Evolutionary conservation across 805 yeast genomes (phyloP), one percentile per base, ranked within the genome.

Genomic region (Candida sphagnicola): DNA sequence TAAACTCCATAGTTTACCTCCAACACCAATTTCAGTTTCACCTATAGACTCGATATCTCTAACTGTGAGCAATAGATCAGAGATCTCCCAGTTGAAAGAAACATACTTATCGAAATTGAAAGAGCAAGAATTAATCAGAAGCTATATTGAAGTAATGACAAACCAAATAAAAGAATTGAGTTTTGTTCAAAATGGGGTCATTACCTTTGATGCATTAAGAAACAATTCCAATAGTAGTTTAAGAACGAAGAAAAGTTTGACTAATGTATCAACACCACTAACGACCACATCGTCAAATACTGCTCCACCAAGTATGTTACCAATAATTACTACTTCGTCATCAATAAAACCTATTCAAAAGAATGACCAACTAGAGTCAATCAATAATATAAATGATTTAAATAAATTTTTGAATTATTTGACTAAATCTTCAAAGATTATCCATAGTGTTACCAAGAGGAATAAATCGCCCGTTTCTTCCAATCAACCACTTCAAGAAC

Each of bases 151-250:
- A 18, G 62, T 66, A 8, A 56, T 68, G 18, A 57, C 61, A 35
- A 65, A 64, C 42, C 74, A 68, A 45, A 68, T 68, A 41, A 66
- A 67, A 40, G 72, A 67, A 43, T 54, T 68, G 24, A 57, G 54
- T 33, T 67, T 68, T 46, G 70, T 67, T 4, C 69, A 66, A 45
- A 67, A 62, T 43, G 74, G 74, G 4, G 70, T 66, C 28, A 67
- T 68, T 35, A 61, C 73, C 0, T 55, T 64, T 37, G 73, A 67
- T 47, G 71, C 72, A 2, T 49, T 67, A 28, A 58, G 56, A 35
- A 48, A 55, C 15, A 46, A 49, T 17, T 36, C 19, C 19, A 34
- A 34, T 11, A 21, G 34, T 15, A 36, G 29, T 36, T 5, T 21
- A n/a, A 19, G 19, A 11, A 36, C 13, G n/a, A 16, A 24, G 21